Evolutionary conservation across 108 stramenopile genomes (phyloP).

Genomic region (Aurantiochytrium sp.): DNA sequence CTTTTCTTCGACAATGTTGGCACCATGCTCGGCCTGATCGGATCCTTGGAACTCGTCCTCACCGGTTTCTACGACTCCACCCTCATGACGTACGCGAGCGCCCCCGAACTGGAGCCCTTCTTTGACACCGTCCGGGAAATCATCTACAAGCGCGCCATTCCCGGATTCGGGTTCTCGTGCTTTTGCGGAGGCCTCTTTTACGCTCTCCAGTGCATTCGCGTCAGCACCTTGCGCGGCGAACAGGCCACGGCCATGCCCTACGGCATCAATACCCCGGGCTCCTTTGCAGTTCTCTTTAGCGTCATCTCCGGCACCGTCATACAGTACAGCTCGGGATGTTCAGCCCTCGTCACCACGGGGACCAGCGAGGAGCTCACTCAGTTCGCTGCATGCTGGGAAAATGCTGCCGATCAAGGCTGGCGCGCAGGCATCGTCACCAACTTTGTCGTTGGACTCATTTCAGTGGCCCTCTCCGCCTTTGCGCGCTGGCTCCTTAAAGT

Average conservation of each 20-base stretch:
- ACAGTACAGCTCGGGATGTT: too few relatives aligned
- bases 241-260: slow-evolving; percentile 60
- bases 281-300: slow-evolving; percentile 58
- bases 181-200: slow-evolving; percentile 54
- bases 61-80: not conserved
- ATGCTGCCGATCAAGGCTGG: slow-evolving; percentile 41
- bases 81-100: not conserved
- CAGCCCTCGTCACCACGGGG: too few relatives aligned
- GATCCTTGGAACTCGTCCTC: slow-evolving; percentile 22
- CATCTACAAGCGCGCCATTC: slow-evolving; percentile 48
- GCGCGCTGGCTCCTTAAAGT: slow-evolving; percentile 34
- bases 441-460: slow-evolving; percentile 58
- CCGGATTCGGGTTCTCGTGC: slow-evolving; percentile 55
- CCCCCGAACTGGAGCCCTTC: not conserved
- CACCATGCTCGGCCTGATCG: slow-evolving; percentile 48
- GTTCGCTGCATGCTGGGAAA: not conserved
- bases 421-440: slow-evolving; percentile 55
- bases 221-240: slow-evolving; percentile 20
- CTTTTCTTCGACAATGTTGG: slow-evolving; percentile 65
- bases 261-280: slow-evolving; percentile 63
- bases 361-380: not conserved
- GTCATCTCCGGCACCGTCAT: slow-evolving; percentile 32
- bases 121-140: slow-evolving; percentile 31
- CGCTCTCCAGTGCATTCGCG: slow-evolving; percentile 44
- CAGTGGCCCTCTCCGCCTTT: slow-evolving; percentile 32